These are phyloP conservation scores for Coniochaeta sp. DNA, from an alignment of 2,329 filamentous ascomycete genomes.

Conservation along the genomic window DNA sequence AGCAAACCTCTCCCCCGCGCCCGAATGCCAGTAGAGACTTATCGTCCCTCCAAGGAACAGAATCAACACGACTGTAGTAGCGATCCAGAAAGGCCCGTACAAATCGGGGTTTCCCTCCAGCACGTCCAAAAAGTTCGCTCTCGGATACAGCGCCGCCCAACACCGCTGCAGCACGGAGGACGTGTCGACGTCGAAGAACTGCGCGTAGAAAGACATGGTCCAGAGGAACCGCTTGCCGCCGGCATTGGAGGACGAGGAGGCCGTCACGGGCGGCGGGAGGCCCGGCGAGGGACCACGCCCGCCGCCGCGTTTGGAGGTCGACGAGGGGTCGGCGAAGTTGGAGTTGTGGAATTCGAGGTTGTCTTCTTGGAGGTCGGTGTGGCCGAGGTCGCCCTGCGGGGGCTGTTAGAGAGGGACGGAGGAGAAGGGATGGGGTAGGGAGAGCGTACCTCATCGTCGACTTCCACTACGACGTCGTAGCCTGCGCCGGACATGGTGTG, in stretches of 20 bases:
- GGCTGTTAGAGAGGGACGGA: background rate
- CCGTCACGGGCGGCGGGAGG: conserved; percentile 51
- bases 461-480: conserved; percentile 96
- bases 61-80: conserved; percentile 93
- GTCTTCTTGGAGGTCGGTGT: conserved; percentile 97
- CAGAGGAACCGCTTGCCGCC: conserved; percentile 84
- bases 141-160: conserved; percentile 80
- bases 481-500: conserved; percentile 69
- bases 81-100: conserved; percentile 98
- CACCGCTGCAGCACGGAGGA: conserved; percentile 81
- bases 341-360: conserved; percentile 99
- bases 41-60: conserved; percentile 94
- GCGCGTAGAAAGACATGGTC: conserved; percentile 87
- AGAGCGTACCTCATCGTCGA: conserved; percentile 80
- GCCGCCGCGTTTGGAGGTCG: conserved; percentile 42
- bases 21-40: conserved; percentile 49
- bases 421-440: conserved; percentile 3
- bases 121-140: conserved; percentile 92
- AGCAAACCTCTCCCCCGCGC: conserved; percentile 61
- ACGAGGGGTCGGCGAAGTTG: conserved; percentile 61
- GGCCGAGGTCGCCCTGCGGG: conserved; percentile 83
- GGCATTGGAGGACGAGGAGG: conserved; percentile 32
- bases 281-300: conserved; percentile 29
- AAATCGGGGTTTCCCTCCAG: conserved; percentile 94
- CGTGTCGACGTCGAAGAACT: conserved; percentile 98